Evolutionary conservation across 257 asterid species (phyloP), one percentile per base, ranked within the genome.

Genomic region (Mentha longifolia): DNA sequence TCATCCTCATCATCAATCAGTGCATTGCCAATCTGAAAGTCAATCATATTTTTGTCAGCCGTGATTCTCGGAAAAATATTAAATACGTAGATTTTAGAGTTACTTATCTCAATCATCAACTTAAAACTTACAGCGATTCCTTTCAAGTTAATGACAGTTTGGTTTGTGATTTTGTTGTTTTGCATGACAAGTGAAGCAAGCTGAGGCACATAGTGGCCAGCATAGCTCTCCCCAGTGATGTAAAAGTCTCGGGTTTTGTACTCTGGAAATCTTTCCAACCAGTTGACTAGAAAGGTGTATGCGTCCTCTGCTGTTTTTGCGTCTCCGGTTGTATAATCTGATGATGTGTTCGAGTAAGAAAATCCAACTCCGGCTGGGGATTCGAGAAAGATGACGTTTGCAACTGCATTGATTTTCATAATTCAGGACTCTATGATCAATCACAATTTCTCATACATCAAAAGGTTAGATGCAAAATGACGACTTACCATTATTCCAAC

Each of bases 331-430:
- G 17, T 15, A 22, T 81, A 83, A 65, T 85, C 88, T 0, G 95
- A 80, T 6, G 86, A n/a, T 11, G 54, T 79, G 33, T 88, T 88
- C 0, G 89, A 88, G 60, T 84, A 88, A 0, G 91, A 88, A 68
- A 87, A 87, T 47, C 91, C 94, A 41, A 88, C 95, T 0, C 95
- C 89, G 1, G 89, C 89, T 0, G 91, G 91, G 7, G 95, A 88
- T 22, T 88, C 91, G 59, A 88, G 61, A 76, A 88, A 88, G 41
- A 85, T 57, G 15, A 85, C 60, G 30, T 85, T 88, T 13, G 91
- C 95, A 45, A 52, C 95, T 88, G 80, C 80, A 79, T 71, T 8
- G 12, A 39, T 11, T 30, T 10, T 28, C 43, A 28, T 20, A 13
- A 51, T 19, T 13, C n/a, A 0, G 5, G 28, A 42, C 10, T 67